Conservation (phyloP, 805 yeast genomes). For the Ogataea paraovalis region DNA sequence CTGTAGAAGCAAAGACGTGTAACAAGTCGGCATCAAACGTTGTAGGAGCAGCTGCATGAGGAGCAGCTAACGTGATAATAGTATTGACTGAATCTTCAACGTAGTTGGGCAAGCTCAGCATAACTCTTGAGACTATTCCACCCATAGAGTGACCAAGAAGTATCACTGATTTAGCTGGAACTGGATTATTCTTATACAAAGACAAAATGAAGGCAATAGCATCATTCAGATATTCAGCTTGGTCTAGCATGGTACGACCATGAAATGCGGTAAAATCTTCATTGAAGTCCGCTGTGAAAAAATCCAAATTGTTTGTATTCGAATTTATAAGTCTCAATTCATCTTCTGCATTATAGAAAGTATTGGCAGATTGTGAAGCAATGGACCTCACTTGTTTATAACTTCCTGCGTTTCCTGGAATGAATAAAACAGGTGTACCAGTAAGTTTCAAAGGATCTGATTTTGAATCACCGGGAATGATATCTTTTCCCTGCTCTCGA, state of each 20-base stretch:
- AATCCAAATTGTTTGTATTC: slow-evolving; percentile 56
- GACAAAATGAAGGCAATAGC: slow-evolving; percentile 74
- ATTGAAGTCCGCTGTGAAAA: slow-evolving; percentile 89
- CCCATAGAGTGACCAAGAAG: slow-evolving; percentile 96
- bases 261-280: slow-evolving; percentile 96
- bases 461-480: slow-evolving; percentile 41
- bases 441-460: slow-evolving; percentile 27
- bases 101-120: slow-evolving; percentile 79
- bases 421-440: slow-evolving; percentile 87
- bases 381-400: slow-evolving; percentile 84
- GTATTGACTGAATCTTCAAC: slow-evolving; percentile 70
- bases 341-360: slow-evolving; percentile 39
- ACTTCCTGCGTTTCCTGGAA: slow-evolving; percentile 98
- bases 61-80: slow-evolving; percentile 81
- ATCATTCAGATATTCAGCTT: slow-evolving; percentile 88
- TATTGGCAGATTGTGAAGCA: slow-evolving; percentile 74
- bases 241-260: slow-evolving; percentile 89
- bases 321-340: slow-evolving; percentile 26
- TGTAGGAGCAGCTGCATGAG: slow-evolving; percentile 89
- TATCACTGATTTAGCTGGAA: slow-evolving; percentile 55
- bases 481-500: slow-evolving; percentile 74
- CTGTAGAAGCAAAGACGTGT: slow-evolving; percentile 66
- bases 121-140: slow-evolving; percentile 85
- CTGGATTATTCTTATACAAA: slow-evolving; percentile 44
- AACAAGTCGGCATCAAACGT: slow-evolving; percentile 89